Conservation (phyloP, 78 protist genomes). For the Andalucia godoyi region DNA sequence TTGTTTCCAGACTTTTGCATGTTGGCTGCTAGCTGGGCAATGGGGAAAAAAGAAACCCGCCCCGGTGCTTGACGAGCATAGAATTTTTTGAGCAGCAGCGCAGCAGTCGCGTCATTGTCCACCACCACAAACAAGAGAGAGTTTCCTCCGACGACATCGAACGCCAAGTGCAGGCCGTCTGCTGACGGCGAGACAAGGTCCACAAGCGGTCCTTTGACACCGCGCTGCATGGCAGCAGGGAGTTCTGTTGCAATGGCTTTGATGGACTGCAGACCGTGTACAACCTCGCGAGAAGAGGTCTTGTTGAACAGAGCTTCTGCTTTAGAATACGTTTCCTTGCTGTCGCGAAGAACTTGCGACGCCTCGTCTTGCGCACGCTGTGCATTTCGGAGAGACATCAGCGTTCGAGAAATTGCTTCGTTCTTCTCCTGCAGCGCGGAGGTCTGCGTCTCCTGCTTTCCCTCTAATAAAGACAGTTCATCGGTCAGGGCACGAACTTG, state of each 20-base stretch:
- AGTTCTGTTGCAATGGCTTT: neutral
- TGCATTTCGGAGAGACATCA: neutral
- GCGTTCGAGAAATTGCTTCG: neutral
- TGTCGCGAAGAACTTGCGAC: neutral
- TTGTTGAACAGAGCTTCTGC: neutral
- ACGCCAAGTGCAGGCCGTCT: slow-evolving; percentile 33
- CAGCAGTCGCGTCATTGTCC: slow-evolving; percentile 62
- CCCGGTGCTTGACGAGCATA: slow-evolving; percentile 39
- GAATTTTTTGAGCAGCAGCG: slow-evolving; percentile 20
- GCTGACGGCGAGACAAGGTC: slow-evolving; percentile 73
- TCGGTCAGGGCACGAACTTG: neutral
- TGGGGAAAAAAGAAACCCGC: slow-evolving; percentile 87
- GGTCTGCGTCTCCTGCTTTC: neutral
- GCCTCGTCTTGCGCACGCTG: neutral
- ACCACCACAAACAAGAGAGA: slow-evolving; percentile 87
- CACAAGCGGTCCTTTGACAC: slow-evolving; percentile 80
- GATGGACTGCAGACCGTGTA: neutral
- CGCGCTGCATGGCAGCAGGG: neutral
- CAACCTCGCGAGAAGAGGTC: neutral
- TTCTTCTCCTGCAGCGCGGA: neutral
- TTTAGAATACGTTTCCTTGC: neutral
- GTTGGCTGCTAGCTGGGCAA: too few species aligned
- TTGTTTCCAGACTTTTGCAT: too few species aligned
- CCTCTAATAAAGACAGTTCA: neutral
- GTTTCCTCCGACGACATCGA: slow-evolving; percentile 72